phyloP scores from a whole-genome alignment of 2,329 filamentous ascomycete species.

The Lomentospora prolificans region DNA sequence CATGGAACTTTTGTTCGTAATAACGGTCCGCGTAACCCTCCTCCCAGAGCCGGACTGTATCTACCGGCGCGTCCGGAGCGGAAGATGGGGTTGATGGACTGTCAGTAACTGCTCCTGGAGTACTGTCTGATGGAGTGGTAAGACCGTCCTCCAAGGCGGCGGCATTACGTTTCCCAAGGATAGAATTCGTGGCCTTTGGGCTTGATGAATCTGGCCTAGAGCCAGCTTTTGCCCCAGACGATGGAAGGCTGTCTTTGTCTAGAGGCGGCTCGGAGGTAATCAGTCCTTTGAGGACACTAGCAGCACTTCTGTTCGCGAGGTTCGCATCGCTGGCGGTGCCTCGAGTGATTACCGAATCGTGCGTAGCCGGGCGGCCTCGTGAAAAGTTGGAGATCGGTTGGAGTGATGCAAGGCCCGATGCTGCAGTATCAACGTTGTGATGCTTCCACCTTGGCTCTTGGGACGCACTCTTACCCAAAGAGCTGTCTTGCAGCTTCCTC shows the following conservation, averaged over 20 bases:
- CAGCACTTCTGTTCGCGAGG: constrained; percentile 86
- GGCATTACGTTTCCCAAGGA: constrained; percentile 67
- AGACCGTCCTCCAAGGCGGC: constrained; percentile 54
- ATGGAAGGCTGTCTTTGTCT: background rate
- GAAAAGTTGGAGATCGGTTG: constrained; percentile 39
- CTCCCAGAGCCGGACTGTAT: constrained; percentile 88
- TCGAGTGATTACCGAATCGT: constrained; percentile 80
- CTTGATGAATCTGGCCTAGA: background rate
- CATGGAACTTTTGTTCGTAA: constrained; percentile 93
- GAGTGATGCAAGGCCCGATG: constrained; percentile 13
- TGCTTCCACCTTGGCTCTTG: constrained; percentile 9
- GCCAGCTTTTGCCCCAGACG: background rate
- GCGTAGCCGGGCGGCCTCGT: constrained; percentile 55
- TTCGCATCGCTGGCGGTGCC: constrained; percentile 58
- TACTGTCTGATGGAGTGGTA: constrained; percentile 50
- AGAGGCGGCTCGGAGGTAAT: constrained; percentile 26
- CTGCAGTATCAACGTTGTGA: constrained; percentile 13
- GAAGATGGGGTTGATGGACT: constrained; percentile 35
- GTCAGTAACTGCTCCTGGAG: constrained; percentile 34
- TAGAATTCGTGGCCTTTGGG: constrained; percentile 11
- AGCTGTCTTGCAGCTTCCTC: constrained; percentile 60
- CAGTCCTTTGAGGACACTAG: constrained; percentile 74
- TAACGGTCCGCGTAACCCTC: constrained; percentile 91
- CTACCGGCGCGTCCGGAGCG: constrained; percentile 51
- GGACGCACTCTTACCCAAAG: constrained; percentile 16